phyloP scores from a whole-genome alignment of 306 rosid species.

The Dicorynia guianensis region DNA sequence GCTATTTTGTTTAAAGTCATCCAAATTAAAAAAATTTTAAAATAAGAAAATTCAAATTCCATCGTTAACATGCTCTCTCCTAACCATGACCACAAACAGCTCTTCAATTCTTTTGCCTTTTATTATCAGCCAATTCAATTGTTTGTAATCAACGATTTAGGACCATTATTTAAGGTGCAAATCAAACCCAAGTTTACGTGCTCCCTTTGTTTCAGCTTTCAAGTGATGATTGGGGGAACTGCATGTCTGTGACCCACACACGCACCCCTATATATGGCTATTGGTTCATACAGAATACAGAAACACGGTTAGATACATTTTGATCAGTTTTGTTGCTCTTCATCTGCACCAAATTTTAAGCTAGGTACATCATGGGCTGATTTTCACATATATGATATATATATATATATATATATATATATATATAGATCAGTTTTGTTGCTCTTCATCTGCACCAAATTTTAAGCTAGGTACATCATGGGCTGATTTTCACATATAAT shows the following conservation, averaged over 20 bases:
- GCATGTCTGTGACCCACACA: not conserved
- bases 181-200: not conserved
- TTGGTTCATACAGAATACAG: not conserved
- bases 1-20: too few species aligned
- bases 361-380: slow-evolving; percentile 44
- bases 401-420: too few species aligned
- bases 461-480: slow-evolving; percentile 44
- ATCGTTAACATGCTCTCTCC: too few species aligned
- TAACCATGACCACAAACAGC: slow-evolving; percentile 34
- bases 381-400: slow-evolving; percentile 6
- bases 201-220: slow-evolving; percentile 7
- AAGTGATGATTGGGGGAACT: not conserved
- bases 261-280: too few species aligned
- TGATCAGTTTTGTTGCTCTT: not conserved
- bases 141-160: not conserved
- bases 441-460: slow-evolving; percentile 9
- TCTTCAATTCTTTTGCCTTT: not conserved
- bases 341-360: slow-evolving; percentile 14
- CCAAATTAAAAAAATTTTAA: too few species aligned
- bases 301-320: slow-evolving; percentile 41
- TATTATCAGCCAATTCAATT: not conserved
- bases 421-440: too few species aligned
- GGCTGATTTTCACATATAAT: slow-evolving; percentile 12
- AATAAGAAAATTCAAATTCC: too few species aligned
- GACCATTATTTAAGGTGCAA: not conserved